phyloP scores from a whole-genome alignment of 352 stramenopile genomes.

The Globisporangium alternatum region DNA sequence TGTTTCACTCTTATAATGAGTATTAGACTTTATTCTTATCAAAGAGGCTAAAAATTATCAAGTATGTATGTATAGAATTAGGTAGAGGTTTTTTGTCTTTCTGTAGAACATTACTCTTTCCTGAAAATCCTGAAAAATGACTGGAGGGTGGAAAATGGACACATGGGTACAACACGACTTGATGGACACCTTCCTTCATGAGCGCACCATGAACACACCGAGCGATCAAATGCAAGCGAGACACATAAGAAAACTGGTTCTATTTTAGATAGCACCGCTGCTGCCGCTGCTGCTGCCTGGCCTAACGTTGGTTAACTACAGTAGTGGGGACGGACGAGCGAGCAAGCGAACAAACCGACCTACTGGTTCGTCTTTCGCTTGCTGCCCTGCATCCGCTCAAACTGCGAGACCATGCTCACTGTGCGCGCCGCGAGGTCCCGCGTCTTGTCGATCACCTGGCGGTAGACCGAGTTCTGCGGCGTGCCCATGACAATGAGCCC shows the following conservation, averaged over 20 bases:
- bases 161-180: neutral
- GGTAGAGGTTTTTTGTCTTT: no score
- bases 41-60: neutral
- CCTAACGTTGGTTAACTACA: constrained; percentile 18
- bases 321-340: neutral
- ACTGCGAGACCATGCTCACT: constrained; percentile 84
- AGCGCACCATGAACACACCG: neutral
- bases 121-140: neutral
- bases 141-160: neutral
- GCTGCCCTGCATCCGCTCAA: constrained; percentile 71
- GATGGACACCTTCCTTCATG: neutral
- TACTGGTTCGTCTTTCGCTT: constrained; percentile 78
- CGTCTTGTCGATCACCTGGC: constrained; percentile 97
- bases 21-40: neutral
- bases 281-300: constrained; percentile 11
- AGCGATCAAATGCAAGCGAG: neutral
- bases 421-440: constrained; percentile 94
- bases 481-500: constrained; percentile 97
- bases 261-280: constrained; percentile 20
- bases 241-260: constrained; percentile 21
- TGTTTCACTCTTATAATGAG: neutral
- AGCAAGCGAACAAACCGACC: constrained; percentile 12
- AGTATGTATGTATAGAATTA: no score
- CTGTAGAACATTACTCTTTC: no score
- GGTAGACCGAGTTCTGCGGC: constrained; percentile 91